Conservation (phyloP, 768 basidiomycete species). For the Amanita polypyramis region DNA sequence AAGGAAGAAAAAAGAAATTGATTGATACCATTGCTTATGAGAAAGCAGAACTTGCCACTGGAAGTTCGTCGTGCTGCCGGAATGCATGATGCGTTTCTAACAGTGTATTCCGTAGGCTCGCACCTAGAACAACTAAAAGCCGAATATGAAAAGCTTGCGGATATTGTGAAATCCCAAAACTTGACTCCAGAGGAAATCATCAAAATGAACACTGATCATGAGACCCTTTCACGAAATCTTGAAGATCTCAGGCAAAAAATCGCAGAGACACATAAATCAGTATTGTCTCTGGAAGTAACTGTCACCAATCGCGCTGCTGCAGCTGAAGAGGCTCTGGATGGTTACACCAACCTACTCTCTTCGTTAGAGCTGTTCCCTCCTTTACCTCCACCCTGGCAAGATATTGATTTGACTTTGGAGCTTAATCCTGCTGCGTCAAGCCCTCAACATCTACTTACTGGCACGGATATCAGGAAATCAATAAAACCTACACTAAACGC, state of each 20-base stretch:
- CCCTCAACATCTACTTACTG: constrained; percentile 55
- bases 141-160: constrained; percentile 53
- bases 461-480: constrained; percentile 58
- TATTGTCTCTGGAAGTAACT: constrained; percentile 77
- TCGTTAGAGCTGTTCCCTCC: constrained; percentile 71
- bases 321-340: constrained; percentile 73
- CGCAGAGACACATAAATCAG: constrained; percentile 56
- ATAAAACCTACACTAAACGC: constrained; percentile 70
- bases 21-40: constrained; percentile 57
- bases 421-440: constrained; percentile 71
- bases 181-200: constrained; percentile 85
- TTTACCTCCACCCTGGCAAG: constrained; percentile 57
- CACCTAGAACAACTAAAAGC: constrained; percentile 52
- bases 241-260: constrained; percentile 73
- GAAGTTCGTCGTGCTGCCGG: constrained; percentile 25
- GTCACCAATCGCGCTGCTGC: constrained; percentile 70
- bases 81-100: background rate
- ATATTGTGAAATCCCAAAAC: constrained; percentile 77
- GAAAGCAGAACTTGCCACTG: constrained; percentile 49
- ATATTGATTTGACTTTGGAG: constrained; percentile 70
- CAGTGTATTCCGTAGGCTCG: constrained; percentile 28
- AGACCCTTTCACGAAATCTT: constrained; percentile 59
- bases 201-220: constrained; percentile 86
- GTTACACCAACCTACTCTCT: constrained; percentile 68
- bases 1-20: constrained; percentile 57